Conservation (phyloP, 1,284 basidiomycete genomes). For the Cryptococcus wingfieldii region DNA sequence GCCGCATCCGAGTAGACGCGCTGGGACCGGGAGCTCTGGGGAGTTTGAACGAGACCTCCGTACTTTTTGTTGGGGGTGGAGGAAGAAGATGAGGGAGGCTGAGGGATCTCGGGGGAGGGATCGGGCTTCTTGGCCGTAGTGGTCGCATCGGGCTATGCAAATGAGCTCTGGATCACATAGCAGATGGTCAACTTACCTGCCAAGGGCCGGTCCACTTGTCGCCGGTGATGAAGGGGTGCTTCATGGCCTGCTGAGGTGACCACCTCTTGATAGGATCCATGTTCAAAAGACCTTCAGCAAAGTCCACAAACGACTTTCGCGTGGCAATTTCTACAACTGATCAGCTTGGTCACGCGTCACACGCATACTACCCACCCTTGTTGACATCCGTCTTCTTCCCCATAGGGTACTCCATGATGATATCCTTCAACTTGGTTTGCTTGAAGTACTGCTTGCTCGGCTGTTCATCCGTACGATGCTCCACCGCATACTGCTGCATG, state of each 20-base stretch:
- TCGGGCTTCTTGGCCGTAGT: slow-evolving; percentile 12
- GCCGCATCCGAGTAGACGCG: slow-evolving; percentile 88
- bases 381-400: slow-evolving; percentile 80
- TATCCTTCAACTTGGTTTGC: slow-evolving; percentile 86
- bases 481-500: slow-evolving; percentile 89
- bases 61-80: slow-evolving; percentile 64
- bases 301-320: slow-evolving; percentile 92
- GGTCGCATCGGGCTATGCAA: slow-evolving; percentile 9
- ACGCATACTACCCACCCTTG: slow-evolving; percentile 68
- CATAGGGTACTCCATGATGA: slow-evolving; percentile 92
- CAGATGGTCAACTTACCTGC: slow-evolving; percentile 57
- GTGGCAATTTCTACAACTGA: slow-evolving; percentile 74
- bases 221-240: slow-evolving; percentile 97
- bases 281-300: slow-evolving; percentile 89
- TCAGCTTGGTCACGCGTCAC: neutral
- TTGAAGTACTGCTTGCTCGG: slow-evolving; percentile 99
- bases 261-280: slow-evolving; percentile 92
- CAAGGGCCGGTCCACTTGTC: slow-evolving; percentile 89
- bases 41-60: slow-evolving; percentile 75
- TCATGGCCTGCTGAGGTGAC: slow-evolving; percentile 92
- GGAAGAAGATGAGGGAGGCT: slow-evolving; percentile 17
- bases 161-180: neutral
- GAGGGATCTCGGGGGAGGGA: slow-evolving; percentile 11
- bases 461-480: slow-evolving; percentile 92
- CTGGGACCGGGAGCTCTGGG: slow-evolving; percentile 64